Evolutionary conservation across 305 asterid genomes (phyloP), one percentile per base, ranked within the genome.

Genomic region (Plantago coronopus): DNA sequence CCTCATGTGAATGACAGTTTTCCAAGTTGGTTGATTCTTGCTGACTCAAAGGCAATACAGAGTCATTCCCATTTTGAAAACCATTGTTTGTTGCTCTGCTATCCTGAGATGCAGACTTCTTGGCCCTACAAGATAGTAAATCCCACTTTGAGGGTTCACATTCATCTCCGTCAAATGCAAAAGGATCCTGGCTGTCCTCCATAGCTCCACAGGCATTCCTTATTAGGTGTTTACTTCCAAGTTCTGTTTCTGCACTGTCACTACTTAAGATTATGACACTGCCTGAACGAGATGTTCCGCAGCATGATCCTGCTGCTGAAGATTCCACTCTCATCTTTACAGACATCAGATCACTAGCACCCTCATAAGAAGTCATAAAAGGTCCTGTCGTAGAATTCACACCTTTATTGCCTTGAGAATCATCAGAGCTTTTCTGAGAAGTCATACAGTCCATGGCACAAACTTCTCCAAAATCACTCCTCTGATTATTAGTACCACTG

Each of bases 101-200:
- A 71, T 63, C 73, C 67, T 75, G 79, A 61, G 78, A 65, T 48
- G 25, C 70, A 27, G 88, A 37, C 50, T 69, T 69, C 55, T 59
- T 67, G 61, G 54, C 44, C 64, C 69, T 64, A 69, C 91, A 89
- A 54, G 91, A 78, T 72, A 84, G 73, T 45, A 87, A 55, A 63
- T 94, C 97, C 97, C 97, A 90, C 73, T 88, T 82, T 48, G 98
- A 77, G 47, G 90, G 95, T 78, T 78, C 90, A 67, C 75, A 59
- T 13, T 73, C 88, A 53, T 70, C 95, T 42, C 73, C 91, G 34
- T 78, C 88, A 80, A 94, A 94, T 60, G 89, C 94, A 72, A 87
- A 94, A 66, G 95, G 99, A 73, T 90, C 97, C 73, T 60, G 78
- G 46, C 76, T 71, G 59, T 74, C 85, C 50, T 72, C 82, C 65